Evolutionary conservation across 129 eudicot species (phyloP), one percentile per base, ranked within the genome.

Genomic region (Helichrysum umbraculigerum): DNA sequence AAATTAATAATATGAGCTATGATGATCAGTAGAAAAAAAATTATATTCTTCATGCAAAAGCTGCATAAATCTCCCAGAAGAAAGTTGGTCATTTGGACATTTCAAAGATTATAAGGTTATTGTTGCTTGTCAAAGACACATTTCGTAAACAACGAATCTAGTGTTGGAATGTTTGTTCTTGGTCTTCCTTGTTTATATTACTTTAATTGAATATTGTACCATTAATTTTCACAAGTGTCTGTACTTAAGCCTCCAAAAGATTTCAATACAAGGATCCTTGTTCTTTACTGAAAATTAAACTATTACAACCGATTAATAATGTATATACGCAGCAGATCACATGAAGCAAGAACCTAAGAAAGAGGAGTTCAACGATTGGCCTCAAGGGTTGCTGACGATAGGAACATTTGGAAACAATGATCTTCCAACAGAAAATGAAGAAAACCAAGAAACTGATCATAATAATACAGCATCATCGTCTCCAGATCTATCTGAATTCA

Each of bases 401-500:
- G 98, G 98, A 79, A 94, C 98, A 7, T 88, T 94, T 63, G 98
- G 98, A 57, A 88, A 81, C 87, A 82, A 78, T 3, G 83, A 67
- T 65, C 58, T 57, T 30, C 75, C 70, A 37, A 73, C 64, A 67
- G 83, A 80, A 58, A 81, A 76, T 19, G 76, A 76, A 71, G 85
- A 87, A 78, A 83, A 62, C 35, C 76, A 83, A 67, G 71, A 64
- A 70, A 32, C 68, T 15, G 21, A 42, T 41, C 34, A 34, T 41
- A 69, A 82, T 4, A 78, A 77, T 15, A 78, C 83, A 16, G 82
- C 75, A 32, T 75, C 87, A 25, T 81, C 92, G 2, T 87, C 98
- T 66, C 91, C 89, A 16, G 97, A 94, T 81, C 83, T 94, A 33
- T 80, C 98, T 7, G 97, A 94, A 76, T 94, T 94, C 85, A 88